phyloP scores from a whole-genome alignment of 2,329 filamentous ascomycete species.

The Diaporthe eres region DNA sequence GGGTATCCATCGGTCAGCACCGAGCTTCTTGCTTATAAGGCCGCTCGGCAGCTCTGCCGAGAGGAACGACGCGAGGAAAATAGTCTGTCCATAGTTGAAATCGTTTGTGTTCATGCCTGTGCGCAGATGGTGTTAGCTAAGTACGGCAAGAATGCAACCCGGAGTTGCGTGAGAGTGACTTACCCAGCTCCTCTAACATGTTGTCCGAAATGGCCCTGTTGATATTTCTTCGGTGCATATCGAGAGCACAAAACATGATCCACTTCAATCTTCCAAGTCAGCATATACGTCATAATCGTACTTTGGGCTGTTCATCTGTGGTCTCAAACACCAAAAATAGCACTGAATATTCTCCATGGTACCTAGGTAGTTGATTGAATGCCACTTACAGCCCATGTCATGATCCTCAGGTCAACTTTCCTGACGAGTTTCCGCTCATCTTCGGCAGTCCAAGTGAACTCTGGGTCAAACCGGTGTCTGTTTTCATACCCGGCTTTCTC shows the following conservation, averaged over 20 bases:
- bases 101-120: constrained; percentile 53
- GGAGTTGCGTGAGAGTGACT: constrained; percentile 14
- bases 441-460: constrained; percentile 65
- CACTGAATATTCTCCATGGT: background rate
- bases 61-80: constrained; percentile 62
- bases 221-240: constrained; percentile 49
- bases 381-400: constrained; percentile 47
- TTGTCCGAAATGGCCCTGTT: constrained; percentile 51
- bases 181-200: constrained; percentile 54
- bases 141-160: background rate
- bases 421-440: constrained; percentile 66
- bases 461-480: constrained; percentile 71
- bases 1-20: constrained; percentile 64
- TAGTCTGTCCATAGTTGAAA: constrained; percentile 62
- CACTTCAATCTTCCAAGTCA: constrained; percentile 31
- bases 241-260: constrained; percentile 47
- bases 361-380: background rate
- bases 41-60: constrained; percentile 66
- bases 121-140: background rate
- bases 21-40: constrained; percentile 64
- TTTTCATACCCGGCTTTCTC: constrained; percentile 72
- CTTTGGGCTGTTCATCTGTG: background rate
- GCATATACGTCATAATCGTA: background rate
- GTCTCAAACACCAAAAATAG: no score
- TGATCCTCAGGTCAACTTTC: constrained; percentile 60